phyloP scores from a whole-genome alignment of 208 protist genomes.

The Wallacemonas collosoma region DNA sequence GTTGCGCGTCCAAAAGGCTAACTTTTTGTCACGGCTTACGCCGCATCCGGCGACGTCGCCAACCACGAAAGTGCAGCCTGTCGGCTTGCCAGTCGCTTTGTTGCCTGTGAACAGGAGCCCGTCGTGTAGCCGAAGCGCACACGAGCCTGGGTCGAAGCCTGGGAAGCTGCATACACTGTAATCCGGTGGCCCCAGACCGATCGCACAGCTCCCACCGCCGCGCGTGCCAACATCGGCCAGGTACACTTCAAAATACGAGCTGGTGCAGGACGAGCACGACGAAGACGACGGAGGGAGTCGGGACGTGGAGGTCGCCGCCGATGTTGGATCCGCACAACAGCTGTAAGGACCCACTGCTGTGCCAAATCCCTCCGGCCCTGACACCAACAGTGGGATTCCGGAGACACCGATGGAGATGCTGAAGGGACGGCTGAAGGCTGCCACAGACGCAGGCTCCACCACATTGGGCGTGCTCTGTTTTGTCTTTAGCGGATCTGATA shows the following conservation, averaged over 20 bases:
- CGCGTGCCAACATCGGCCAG: slow-evolving; percentile 59
- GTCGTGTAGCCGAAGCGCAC: slow-evolving; percentile 72
- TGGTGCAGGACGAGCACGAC: background rate
- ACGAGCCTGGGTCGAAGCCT: slow-evolving; percentile 78
- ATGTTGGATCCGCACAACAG: slow-evolving; percentile 27
- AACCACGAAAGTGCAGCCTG: slow-evolving; percentile 61
- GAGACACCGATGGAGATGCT: slow-evolving; percentile 54
- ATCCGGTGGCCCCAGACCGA: slow-evolving; percentile 78
- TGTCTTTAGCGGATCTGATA: background rate
- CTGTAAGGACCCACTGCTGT: slow-evolving; percentile 69
- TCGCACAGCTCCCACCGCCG: slow-evolving; percentile 51
- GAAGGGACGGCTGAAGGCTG: slow-evolving; percentile 18
- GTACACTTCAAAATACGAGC: slow-evolving; percentile 87
- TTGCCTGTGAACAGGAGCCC: slow-evolving; percentile 68
- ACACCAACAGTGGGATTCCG: slow-evolving; percentile 45
- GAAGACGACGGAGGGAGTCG: background rate
- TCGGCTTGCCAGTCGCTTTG: slow-evolving; percentile 38
- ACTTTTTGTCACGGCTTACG: slow-evolving; percentile 52
- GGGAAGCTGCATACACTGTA: slow-evolving; percentile 84
- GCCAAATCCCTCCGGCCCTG: slow-evolving; percentile 52
- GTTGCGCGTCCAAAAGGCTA: slow-evolving; percentile 89
- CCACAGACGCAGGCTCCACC: background rate
- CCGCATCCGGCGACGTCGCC: slow-evolving; percentile 91
- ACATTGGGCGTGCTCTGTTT: too few species aligned
- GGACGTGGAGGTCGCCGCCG: slow-evolving; percentile 19